These are phyloP conservation scores for Chamaecyparis obtusa DNA, from an alignment of 75 land plant species.

Conservation along the genomic window DNA sequence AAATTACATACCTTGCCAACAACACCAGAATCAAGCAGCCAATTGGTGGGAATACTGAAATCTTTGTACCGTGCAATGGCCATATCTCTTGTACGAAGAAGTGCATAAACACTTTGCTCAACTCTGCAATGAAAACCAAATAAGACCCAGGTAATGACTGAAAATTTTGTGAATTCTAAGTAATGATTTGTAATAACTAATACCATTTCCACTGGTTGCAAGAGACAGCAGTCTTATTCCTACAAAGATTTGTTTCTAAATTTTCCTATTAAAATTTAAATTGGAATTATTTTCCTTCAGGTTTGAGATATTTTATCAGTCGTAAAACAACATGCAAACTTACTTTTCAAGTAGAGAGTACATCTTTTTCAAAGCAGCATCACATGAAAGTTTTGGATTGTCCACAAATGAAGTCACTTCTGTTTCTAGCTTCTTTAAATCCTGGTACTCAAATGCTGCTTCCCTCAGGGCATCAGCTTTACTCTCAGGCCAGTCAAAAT, in stretches of 20 bases:
- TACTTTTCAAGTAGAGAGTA: slow-evolving; percentile 76
- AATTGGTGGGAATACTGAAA: slow-evolving; percentile 22
- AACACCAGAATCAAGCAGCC: slow-evolving; percentile 25
- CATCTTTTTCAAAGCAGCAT: slow-evolving; percentile 45
- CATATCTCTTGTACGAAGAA: slow-evolving; percentile 21
- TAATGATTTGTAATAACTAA: not conserved
- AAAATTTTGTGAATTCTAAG: not conserved
- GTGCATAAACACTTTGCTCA: slow-evolving; percentile 25
- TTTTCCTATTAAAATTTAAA: not conserved
- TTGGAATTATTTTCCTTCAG: not conserved
- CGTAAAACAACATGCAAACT: slow-evolving; percentile 15
- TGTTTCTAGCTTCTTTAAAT: slow-evolving; percentile 63
- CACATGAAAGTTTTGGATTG: slow-evolving; percentile 35
- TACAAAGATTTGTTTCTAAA: not conserved
- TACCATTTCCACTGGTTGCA: not conserved
- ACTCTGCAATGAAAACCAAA: slow-evolving; percentile 19
- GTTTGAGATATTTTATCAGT: not conserved
- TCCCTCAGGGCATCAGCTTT: slow-evolving; percentile 88
- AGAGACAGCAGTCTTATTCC: not conserved
- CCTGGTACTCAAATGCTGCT: slow-evolving; percentile 75
- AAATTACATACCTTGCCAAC: slow-evolving; percentile 20
- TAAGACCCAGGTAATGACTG: not conserved
- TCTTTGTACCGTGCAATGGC: slow-evolving; percentile 21
- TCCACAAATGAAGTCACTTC: slow-evolving; percentile 50
- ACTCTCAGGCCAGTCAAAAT: slow-evolving; percentile 91